These are phyloP conservation scores for Aureobasidium namibiae DNA, from an alignment of 2,329 filamentous ascomycete genomes.

Conservation along the genomic window DNA sequence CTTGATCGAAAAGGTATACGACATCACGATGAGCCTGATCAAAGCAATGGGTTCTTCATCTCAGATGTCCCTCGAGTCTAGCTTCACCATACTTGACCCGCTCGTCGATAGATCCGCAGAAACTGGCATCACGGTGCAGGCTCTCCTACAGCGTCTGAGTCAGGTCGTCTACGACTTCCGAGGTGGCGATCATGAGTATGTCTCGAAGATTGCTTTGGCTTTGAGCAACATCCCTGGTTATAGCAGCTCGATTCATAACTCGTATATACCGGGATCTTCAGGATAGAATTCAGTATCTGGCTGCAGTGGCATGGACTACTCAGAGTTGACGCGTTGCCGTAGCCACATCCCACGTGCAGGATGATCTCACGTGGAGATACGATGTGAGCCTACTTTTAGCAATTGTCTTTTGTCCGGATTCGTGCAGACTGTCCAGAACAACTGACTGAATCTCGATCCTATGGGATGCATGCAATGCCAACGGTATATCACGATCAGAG, in stretches of 20 bases:
- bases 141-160: neutral
- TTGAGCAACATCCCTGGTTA: neutral
- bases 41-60: constrained; percentile 18
- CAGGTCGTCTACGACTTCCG: neutral
- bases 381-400: no score
- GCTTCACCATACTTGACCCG: neutral
- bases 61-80: constrained; percentile 15
- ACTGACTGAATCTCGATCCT: no score
- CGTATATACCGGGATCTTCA: no score
- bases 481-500: no score
- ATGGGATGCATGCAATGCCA: no score
- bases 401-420: no score
- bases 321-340: no score
- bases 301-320: no score
- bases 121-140: neutral
- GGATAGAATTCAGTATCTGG: no score
- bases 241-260: neutral
- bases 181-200: neutral
- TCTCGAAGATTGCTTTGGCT: neutral
- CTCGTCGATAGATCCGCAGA: neutral
- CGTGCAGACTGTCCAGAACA: no score
- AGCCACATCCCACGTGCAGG: no score
- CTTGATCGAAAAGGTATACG: constrained; percentile 33
- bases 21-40: constrained; percentile 26
- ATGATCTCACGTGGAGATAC: no score